Evolutionary conservation across 345 rosid genomes (phyloP).

Genomic region (Moringa oleifera): DNA sequence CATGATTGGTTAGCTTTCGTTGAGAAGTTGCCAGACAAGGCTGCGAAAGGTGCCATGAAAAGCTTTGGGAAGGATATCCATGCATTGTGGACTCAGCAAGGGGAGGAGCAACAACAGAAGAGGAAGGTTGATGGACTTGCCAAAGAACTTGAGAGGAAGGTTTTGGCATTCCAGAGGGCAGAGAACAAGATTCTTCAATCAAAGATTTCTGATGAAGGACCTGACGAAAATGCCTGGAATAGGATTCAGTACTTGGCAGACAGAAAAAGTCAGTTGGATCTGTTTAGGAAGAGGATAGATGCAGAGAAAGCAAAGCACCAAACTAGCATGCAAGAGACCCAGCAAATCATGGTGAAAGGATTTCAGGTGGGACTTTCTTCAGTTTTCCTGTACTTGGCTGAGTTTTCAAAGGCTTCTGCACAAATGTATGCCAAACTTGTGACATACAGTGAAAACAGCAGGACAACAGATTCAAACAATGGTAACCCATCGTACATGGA

Average conservation of each 20-base stretch:
- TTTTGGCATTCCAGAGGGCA: conserved; percentile 23
- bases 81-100: conserved; percentile 31
- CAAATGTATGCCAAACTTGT: conserved; percentile 31
- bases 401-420: conserved; percentile 31
- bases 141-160: conserved; percentile 27
- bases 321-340: conserved; percentile 25
- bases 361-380: conserved; percentile 34
- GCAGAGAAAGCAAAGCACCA: conserved; percentile 34
- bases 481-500: conserved; percentile 9
- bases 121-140: conserved; percentile 34
- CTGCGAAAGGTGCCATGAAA: conserved; percentile 27
- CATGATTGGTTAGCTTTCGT: conserved; percentile 32
- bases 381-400: conserved; percentile 27
- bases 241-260: conserved; percentile 24
- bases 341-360: conserved; percentile 24
- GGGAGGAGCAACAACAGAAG: conserved; percentile 39
- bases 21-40: conserved; percentile 31
- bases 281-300: conserved; percentile 23
- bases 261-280: conserved; percentile 25
- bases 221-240: conserved; percentile 16
- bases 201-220: conserved; percentile 16
- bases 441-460: conserved; percentile 16
- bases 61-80: conserved; percentile 25
- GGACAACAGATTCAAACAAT: conserved; percentile 7
- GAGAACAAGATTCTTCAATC: conserved; percentile 27